These are phyloP conservation scores for Plasmopara viticola DNA, from an alignment of 352 stramenopile genomes.

Conservation along the genomic window DNA sequence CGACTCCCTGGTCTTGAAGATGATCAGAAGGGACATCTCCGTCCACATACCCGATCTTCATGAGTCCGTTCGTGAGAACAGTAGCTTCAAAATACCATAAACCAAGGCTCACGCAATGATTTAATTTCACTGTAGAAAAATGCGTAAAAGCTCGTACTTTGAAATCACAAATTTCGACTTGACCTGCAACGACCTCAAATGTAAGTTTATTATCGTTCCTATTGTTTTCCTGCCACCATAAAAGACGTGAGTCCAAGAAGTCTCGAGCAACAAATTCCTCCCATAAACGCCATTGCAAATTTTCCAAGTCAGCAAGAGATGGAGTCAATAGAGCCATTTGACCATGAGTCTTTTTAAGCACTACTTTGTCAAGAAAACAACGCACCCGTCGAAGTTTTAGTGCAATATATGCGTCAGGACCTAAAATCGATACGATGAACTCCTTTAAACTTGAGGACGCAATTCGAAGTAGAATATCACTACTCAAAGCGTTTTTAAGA, in stretches of 20 bases:
- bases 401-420: slow-evolving; percentile 28
- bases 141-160: slow-evolving; percentile 57
- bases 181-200: slow-evolving; percentile 57
- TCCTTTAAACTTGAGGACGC: slow-evolving; percentile 18
- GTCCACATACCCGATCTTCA: slow-evolving; percentile 93
- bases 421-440: slow-evolving; percentile 12
- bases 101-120: slow-evolving; percentile 39
- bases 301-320: slow-evolving; percentile 26
- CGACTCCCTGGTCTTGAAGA: slow-evolving; percentile 85
- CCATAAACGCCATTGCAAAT: slow-evolving; percentile 28
- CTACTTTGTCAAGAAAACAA: slow-evolving; percentile 14
- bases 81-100: slow-evolving; percentile 90
- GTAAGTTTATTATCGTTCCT: slow-evolving; percentile 5
- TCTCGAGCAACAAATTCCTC: slow-evolving; percentile 8
- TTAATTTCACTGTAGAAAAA: slow-evolving; percentile 73
- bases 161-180: slow-evolving; percentile 54
- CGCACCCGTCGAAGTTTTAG: slow-evolving; percentile 30
- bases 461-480: slow-evolving; percentile 23
- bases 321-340: not conserved
- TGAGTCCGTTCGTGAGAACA: slow-evolving; percentile 85
- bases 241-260: not conserved
- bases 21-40: slow-evolving; percentile 74
- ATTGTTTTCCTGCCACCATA: slow-evolving; percentile 27
- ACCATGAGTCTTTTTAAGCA: slow-evolving; percentile 7
- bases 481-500: slow-evolving; percentile 8